phyloP scores from a whole-genome alignment of 371 early-diverging fungal species.

The Mortierella sp. region DNA sequence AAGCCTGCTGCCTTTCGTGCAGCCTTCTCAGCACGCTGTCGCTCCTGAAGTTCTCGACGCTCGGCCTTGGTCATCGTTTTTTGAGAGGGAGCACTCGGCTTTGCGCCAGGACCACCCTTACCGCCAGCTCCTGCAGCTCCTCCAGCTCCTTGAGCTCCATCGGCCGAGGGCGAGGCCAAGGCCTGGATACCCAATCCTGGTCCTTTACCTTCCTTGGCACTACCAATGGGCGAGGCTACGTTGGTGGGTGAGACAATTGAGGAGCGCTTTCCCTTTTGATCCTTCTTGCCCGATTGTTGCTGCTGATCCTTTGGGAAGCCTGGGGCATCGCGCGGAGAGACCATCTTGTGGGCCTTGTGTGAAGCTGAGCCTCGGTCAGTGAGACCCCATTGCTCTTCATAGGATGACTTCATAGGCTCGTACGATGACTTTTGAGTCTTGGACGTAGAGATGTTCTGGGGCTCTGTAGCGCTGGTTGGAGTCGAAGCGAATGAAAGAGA shows the following conservation, averaged over 20 bases:
- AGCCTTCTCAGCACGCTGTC: conserved; percentile 79
- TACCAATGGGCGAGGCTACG: neutral
- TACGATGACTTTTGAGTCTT: conserved; percentile 37
- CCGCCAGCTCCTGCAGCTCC: conserved; percentile 21
- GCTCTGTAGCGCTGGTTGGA: conserved; percentile 17
- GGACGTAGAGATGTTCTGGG: conserved; percentile 34
- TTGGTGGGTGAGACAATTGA: conserved; percentile 21
- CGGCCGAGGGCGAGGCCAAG: conserved; percentile 12
- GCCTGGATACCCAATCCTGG: conserved; percentile 52
- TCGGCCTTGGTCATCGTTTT: conserved; percentile 88
- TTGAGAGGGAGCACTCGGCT: conserved; percentile 45
- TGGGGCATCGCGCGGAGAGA: conserved; percentile 54
- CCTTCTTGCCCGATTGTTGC: conserved; percentile 39
- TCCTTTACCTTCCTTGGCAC: conserved; percentile 21
- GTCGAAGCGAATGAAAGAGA: conserved; percentile 3
- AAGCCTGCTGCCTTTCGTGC: conserved; percentile 62
- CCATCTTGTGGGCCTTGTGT: conserved; percentile 33
- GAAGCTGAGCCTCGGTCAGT: conserved; percentile 23
- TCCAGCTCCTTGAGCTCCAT: conserved; percentile 23
- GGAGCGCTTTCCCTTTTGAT: conserved; percentile 39
- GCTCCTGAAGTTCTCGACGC: conserved; percentile 85
- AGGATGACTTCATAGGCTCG: conserved; percentile 53
- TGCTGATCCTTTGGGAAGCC: conserved; percentile 57
- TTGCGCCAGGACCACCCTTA: conserved; percentile 26
- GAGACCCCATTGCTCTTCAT: conserved; percentile 50